Conservation (phyloP, 305 asterid species). For the Rubia peregrina region DNA sequence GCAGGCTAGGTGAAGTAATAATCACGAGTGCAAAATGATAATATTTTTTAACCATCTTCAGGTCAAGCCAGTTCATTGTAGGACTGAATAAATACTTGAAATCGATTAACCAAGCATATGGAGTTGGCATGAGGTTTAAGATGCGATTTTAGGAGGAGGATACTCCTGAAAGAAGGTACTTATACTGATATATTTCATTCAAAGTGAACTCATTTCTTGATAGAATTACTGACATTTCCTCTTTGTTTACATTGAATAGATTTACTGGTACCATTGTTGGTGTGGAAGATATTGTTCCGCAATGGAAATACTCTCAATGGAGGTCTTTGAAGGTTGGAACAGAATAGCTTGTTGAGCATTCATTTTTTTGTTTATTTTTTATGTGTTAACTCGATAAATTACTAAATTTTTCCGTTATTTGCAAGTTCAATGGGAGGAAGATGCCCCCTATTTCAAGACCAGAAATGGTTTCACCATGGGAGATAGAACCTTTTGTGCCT, state of each 20-base stretch:
- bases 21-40: background rate
- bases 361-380: background rate
- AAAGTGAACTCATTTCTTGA: slow-evolving; percentile 12
- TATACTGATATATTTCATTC: background rate
- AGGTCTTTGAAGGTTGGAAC: slow-evolving; percentile 69
- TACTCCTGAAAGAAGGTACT: slow-evolving; percentile 86
- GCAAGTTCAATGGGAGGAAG: slow-evolving; percentile 98
- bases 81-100: slow-evolving; percentile 80
- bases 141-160: slow-evolving; percentile 95
- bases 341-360: slow-evolving; percentile 12
- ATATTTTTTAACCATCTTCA: slow-evolving; percentile 19
- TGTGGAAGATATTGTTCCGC: slow-evolving; percentile 60
- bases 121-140: slow-evolving; percentile 87
- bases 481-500: slow-evolving; percentile 77
- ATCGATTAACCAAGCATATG: slow-evolving; percentile 57
- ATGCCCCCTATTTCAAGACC: slow-evolving; percentile 60
- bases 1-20: background rate
- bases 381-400: background rate
- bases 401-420: slow-evolving; percentile 1
- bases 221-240: slow-evolving; percentile 9
- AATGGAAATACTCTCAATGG: slow-evolving; percentile 83
- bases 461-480: slow-evolving; percentile 97
- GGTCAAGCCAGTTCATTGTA: slow-evolving; percentile 89
- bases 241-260: slow-evolving; percentile 32
- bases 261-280: slow-evolving; percentile 89